These are phyloP conservation scores for Lachnellula arida DNA, from an alignment of 2,329 filamentous ascomycete genomes.

Conservation along the genomic window DNA sequence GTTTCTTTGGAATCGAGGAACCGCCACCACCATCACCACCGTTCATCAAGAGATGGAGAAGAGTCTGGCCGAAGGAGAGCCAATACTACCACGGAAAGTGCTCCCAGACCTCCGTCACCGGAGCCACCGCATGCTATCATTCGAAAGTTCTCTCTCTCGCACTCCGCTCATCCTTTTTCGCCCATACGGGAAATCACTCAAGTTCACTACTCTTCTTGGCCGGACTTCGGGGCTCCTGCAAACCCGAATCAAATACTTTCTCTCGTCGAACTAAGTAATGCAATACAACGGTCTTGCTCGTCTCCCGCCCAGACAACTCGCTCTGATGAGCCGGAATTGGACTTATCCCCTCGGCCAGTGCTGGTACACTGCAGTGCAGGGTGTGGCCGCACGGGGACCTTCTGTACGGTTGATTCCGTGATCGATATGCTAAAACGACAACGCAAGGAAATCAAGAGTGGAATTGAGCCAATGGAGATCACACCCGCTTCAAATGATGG, in stretches of 20 bases:
- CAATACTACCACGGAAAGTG: constrained; percentile 47
- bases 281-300: constrained; percentile 54
- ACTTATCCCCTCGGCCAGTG: constrained; percentile 58
- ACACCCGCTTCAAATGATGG: constrained; percentile 18
- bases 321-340: constrained; percentile 56
- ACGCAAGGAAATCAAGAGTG: constrained; percentile 37
- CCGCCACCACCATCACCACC: constrained; percentile 36
- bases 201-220: constrained; percentile 93
- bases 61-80: constrained; percentile 46
- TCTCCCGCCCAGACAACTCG: constrained; percentile 30
- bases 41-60: constrained; percentile 36
- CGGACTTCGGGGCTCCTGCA: constrained; percentile 90
- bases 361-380: constrained; percentile 95
- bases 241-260: constrained; percentile 82
- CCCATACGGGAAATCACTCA: constrained; percentile 92
- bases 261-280: constrained; percentile 82
- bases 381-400: constrained; percentile 91
- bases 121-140: constrained; percentile 75
- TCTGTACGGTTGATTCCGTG: constrained; percentile 93
- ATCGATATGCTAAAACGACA: constrained; percentile 97
- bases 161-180: constrained; percentile 71
- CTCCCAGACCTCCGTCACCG: constrained; percentile 30
- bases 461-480: constrained; percentile 41
- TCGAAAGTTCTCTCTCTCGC: constrained; percentile 79
- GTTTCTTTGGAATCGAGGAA: constrained; percentile 65